A percentile compares a stretch with the other conserved stretches of the same genome.
Evolutionary conservation across 148 eudicot genomes (phyloP).

Genomic region (Chenopodium quinoa): DNA sequence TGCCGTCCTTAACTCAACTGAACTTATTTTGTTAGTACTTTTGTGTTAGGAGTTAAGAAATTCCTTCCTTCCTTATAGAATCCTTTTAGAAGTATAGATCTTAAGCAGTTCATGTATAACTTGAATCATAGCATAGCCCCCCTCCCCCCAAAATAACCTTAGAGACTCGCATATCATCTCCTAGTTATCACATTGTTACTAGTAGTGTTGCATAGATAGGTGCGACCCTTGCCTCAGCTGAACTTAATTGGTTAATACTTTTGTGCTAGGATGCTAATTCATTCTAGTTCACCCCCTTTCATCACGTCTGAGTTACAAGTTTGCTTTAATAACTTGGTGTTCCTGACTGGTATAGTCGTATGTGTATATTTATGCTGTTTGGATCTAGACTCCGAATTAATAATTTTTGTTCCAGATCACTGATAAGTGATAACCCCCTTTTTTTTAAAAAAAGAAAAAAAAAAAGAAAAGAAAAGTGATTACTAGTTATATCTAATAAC

Average conservation of each 20-base stretch:
- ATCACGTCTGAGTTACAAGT: too few species aligned
- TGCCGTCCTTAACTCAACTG: too few species aligned
- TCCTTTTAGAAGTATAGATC: too few species aligned
- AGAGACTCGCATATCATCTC: neutral
- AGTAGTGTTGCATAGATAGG: neutral
- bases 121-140: neutral
- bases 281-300: too few species aligned
- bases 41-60: too few species aligned
- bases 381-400: neutral
- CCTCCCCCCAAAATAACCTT: neutral
- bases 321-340: neutral
- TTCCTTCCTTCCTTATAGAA: too few species aligned
- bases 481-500: neutral
- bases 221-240: neutral
- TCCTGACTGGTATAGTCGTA: too few species aligned
- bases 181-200: neutral
- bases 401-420: neutral
- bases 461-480: neutral
- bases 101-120: too few species aligned
- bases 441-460: too few species aligned
- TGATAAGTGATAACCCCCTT: neutral
- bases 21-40: too few species aligned
- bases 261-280: too few species aligned
- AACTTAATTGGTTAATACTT: neutral
- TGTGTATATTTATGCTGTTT: too few species aligned